Percentiles rank a stretch among this genome's conserved stretches.
These are phyloP conservation scores for Exophiala dermatitidis DNA, from an alignment of 2,329 filamentous ascomycete species.

Conservation along the genomic window DNA sequence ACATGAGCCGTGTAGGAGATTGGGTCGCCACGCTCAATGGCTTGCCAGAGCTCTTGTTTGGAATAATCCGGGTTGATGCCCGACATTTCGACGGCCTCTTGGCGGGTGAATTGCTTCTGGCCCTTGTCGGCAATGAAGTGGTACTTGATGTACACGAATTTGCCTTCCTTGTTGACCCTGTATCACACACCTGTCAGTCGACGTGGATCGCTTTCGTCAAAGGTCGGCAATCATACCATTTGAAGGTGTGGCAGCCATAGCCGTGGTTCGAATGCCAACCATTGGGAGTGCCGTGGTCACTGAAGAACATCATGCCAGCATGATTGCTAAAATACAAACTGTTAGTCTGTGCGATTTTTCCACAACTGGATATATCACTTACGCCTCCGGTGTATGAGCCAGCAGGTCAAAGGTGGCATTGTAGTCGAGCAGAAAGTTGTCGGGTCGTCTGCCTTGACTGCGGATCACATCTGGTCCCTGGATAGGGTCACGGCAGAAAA, in stretches of 20 bases:
- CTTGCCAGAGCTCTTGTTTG: slow-evolving; percentile 54
- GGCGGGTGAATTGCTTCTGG: background rate
- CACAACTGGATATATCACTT: background rate
- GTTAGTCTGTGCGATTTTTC: background rate
- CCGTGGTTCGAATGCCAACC: slow-evolving; percentile 61
- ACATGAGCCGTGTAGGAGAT: slow-evolving; percentile 59
- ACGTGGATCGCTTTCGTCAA: slow-evolving; percentile 57
- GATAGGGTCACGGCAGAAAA: slow-evolving; percentile 52
- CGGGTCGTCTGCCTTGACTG: slow-evolving; percentile 64
- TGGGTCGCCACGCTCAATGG: slow-evolving; percentile 54
- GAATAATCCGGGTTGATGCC: background rate
- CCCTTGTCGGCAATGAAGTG: slow-evolving; percentile 47
- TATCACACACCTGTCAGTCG: slow-evolving; percentile 39
- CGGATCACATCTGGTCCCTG: slow-evolving; percentile 70
- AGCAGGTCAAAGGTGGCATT: slow-evolving; percentile 45
- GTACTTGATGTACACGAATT: slow-evolving; percentile 47
- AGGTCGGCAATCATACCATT: slow-evolving; percentile 60
- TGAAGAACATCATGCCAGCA: slow-evolving; percentile 53
- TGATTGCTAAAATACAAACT: background rate
- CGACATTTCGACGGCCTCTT: background rate
- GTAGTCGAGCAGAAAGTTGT: slow-evolving; percentile 55
- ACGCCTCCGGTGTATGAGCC: slow-evolving; percentile 42
- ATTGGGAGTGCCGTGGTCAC: slow-evolving; percentile 59
- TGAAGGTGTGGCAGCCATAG: slow-evolving; percentile 61
- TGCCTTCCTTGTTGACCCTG: slow-evolving; percentile 50